Base-by-base conservation (phyloP, 2,329 filamentous ascomycete genomes). In the Escovopsis sp. region DNA sequence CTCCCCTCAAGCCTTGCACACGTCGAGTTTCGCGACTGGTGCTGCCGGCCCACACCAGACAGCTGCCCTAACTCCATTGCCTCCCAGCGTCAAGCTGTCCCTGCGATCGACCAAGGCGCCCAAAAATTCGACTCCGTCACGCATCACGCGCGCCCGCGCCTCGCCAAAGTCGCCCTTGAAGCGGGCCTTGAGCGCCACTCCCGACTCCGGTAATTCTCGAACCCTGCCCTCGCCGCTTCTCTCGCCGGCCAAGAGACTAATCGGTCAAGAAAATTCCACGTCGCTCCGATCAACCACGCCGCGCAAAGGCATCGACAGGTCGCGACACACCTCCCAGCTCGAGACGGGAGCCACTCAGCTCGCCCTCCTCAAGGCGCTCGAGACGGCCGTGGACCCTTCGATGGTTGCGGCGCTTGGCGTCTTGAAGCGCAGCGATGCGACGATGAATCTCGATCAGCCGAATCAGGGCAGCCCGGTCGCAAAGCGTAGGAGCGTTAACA, bases 361-460 rank as follows among this genome's bases (percentile, higher is more conserved):
- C 40, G 56, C 61, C 12, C 56, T 69, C 23, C 56, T 70, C 30
- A 68, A 68, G 43, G 53, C 70, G n/a, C 50, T 65, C 13, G 70
- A 74, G 35, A 53, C 54, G 14, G 61, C 57, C 33, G 45, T 36
- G 34, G 52, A 58, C 21, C 41, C 41, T 36, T 48, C 46, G 36
- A 53, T 54, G 51, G 43, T 48, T 33, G 44, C 51, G 26, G 51
- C 47, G 25, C 76, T 79, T 5, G 94, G 88, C 52, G 87, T 88
- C 5, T 62, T 96, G 46, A 94, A 96, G 67, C 77, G 90, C 47
- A 88, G 80, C 51, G 88, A 96, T 61, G 79, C 82, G 30, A 79
- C 79, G 35, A 88, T 93, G 81, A 85, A 84, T 49, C 62, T 92
- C 33, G 87, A 93, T 48, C 79, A 83, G 43, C 68, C 76, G 19